Percentiles rank a stretch among this genome's conserved stretches.
Conservation (phyloP, 2,329 filamentous ascomycete species). For the Aspergillus unguis region DNA sequence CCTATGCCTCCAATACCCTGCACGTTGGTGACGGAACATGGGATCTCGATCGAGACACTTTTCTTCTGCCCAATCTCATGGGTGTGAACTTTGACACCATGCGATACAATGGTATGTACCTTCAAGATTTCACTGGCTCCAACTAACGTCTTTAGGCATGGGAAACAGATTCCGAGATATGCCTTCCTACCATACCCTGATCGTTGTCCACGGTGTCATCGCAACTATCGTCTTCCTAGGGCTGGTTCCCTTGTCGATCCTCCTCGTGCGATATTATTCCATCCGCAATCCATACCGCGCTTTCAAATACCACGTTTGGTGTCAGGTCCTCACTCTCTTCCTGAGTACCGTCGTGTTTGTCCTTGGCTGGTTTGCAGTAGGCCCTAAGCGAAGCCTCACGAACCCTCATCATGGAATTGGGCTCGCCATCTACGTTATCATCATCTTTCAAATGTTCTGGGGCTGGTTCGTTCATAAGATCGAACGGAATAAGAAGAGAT, state of each 20-base stretch:
- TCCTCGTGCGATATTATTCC: constrained; percentile 60
- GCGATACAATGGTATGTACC: constrained; percentile 60
- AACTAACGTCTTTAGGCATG: constrained; percentile 52
- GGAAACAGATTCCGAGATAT: constrained; percentile 62
- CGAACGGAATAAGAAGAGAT: constrained; percentile 52
- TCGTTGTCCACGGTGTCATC: constrained; percentile 59
- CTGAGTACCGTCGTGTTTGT: constrained; percentile 61
- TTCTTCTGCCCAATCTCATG: constrained; percentile 62
- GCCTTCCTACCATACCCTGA: constrained; percentile 56
- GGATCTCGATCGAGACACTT: constrained; percentile 60
- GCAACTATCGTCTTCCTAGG: constrained; percentile 60
- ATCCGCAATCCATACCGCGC: constrained; percentile 53
- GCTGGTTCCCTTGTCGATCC: constrained; percentile 58
- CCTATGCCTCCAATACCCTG: constrained; percentile 60
- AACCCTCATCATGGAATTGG: constrained; percentile 68
- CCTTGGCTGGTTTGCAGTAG: constrained; percentile 63
- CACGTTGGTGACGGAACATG: constrained; percentile 66
- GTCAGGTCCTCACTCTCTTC: constrained; percentile 59
- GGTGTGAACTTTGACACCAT: constrained; percentile 65
- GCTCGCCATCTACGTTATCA: constrained; percentile 59
- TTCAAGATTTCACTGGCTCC: background rate
- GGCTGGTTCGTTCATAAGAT: constrained; percentile 56
- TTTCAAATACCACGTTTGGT: constrained; percentile 60
- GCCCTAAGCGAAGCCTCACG: constrained; percentile 56
- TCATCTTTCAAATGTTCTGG: constrained; percentile 58